phyloP scores from a whole-genome alignment of 805 yeast species.

The Starmerella cellae region DNA sequence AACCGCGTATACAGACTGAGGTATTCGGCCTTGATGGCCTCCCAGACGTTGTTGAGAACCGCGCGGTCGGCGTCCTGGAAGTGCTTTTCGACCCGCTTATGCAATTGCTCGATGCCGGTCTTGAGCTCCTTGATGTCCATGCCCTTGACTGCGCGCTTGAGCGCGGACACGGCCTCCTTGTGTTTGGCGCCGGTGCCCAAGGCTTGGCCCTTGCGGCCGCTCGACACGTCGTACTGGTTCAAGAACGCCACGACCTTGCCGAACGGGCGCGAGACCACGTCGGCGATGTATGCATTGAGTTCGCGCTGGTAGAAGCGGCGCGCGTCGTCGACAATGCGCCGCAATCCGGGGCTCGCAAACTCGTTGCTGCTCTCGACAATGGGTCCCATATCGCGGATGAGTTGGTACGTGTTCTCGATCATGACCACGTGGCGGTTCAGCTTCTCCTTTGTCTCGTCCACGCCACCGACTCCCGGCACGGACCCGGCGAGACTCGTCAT shows the following conservation, averaged over 20 bases:
- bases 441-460: constrained; percentile 28
- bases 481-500: constrained; percentile 10
- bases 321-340: constrained; percentile 22
- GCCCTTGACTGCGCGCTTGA: constrained; percentile 43
- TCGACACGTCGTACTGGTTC: constrained; percentile 40
- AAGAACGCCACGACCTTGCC: constrained; percentile 60
- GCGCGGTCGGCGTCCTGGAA: constrained; percentile 26
- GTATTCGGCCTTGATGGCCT: constrained; percentile 51
- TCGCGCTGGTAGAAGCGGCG: constrained; percentile 26
- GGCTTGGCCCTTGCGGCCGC: not conserved
- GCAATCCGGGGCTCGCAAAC: constrained; percentile 11
- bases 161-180: constrained; percentile 30
- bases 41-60: constrained; percentile 38
- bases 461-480: constrained; percentile 13
- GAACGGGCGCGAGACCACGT: constrained; percentile 40
- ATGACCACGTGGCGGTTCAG: constrained; percentile 35
- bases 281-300: constrained; percentile 34
- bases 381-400: constrained; percentile 27
- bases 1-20: constrained; percentile 43
- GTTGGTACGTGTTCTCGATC: constrained; percentile 42
- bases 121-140: constrained; percentile 49
- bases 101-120: constrained; percentile 41
- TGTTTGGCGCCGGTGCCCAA: constrained; percentile 15
- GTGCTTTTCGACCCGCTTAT: constrained; percentile 44
- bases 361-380: not conserved